These are phyloP conservation scores for Spatholobus suberectus DNA, from an alignment of 306 rosid genomes.

Conservation along the genomic window DNA sequence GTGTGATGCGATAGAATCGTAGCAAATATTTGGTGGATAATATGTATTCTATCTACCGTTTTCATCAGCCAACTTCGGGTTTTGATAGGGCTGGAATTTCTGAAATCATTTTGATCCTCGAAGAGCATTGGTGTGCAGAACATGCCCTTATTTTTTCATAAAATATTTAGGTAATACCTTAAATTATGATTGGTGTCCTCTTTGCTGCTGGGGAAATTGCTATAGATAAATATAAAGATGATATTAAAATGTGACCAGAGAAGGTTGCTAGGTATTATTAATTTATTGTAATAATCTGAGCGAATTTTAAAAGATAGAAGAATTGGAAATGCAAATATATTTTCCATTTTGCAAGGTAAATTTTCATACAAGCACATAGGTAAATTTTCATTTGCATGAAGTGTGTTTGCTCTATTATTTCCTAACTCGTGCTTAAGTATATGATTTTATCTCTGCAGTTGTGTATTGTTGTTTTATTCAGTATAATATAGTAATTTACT, in stretches of 20 bases:
- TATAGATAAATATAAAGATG: background rate
- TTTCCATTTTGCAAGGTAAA: background rate
- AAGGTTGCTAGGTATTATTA: background rate
- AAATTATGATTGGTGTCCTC: background rate
- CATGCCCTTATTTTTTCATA: background rate
- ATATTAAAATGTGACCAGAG: background rate
- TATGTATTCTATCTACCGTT: background rate
- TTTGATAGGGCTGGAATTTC: background rate
- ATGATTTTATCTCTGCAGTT: background rate
- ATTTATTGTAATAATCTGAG: background rate
- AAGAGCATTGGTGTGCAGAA: background rate
- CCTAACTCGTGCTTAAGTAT: background rate
- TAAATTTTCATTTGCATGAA: background rate
- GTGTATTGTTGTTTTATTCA: background rate
- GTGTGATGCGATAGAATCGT: background rate
- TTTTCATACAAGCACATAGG: background rate
- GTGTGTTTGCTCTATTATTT: background rate
- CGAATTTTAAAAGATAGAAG: background rate
- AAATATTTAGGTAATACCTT: background rate
- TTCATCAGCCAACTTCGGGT: background rate
- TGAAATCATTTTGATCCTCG: background rate
- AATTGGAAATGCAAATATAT: background rate
- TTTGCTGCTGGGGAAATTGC: background rate
- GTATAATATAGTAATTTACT: background rate
- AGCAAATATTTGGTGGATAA: background rate